Evolutionary conservation across 1,284 basidiomycete species (phyloP), one percentile per base, ranked within the genome.

Genomic region (Pascua guehoae): DNA sequence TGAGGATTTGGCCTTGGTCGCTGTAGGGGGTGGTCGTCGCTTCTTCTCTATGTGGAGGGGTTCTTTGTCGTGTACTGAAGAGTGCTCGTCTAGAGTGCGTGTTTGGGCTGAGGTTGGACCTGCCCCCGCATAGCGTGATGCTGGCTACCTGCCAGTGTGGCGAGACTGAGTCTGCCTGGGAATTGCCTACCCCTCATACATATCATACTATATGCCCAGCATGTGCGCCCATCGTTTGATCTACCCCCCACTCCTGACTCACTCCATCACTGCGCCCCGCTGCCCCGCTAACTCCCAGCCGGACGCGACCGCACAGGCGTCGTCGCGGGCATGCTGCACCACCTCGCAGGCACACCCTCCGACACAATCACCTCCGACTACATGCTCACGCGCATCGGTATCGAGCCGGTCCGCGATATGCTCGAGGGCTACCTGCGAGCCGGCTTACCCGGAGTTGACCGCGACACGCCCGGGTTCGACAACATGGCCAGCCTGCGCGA

Each of bases 301-400:
- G 60, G 60, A 0, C 60, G 60, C 11, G 60, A 62, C 49, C 48
- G 60, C 8, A 62, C 60, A 11, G 60, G 60, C 12, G 38, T 62
- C 43, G 11, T 56, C 32, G 54, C 54, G 18, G 54, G 52, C 17
- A 24, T 62, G 14, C 49, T 62, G 14, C 57, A 62, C 49, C 40
- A 48, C 24, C 51, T 62, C 14, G 60, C 54, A 4, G 57, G 57
- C 36, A 56, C 57, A 8, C 49, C 54, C 12, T 12, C 39, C 10
- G 36, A 41, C 18, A 47, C 45, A 14, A 41, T 51, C 7, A 42
- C 56, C 1, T 54, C 54, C 49, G 60, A 62, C 44, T 58, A 62
- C 49, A 53, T 56, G 43, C 54, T 62, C 40, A 54, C 60, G 12
- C 57, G 60, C 11, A 39, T 62, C 17, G 60, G 60, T n/a, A 38